These are phyloP conservation scores for Fusarium acutatum DNA, from an alignment of 2,329 filamentous ascomycete species.

Conservation along the genomic window DNA sequence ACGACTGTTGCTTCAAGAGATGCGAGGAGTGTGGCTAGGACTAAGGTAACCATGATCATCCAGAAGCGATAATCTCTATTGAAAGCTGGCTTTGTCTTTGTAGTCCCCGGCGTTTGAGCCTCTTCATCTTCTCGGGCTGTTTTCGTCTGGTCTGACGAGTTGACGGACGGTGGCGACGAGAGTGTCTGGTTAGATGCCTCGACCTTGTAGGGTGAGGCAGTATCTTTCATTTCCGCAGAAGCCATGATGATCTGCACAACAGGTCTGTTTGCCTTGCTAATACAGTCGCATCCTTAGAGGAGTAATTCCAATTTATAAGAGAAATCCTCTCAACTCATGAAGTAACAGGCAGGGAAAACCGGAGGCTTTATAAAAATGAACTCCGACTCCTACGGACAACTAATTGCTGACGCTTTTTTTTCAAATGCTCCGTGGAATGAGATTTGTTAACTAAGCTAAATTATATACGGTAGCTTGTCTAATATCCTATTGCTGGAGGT, in stretches of 20 bases:
- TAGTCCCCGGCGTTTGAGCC: not conserved
- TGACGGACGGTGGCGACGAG: not conserved
- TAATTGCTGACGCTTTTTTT: not conserved
- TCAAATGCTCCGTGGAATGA: not conserved
- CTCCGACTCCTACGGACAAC: not conserved
- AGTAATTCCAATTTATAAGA: not conserved
- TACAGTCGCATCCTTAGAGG: not conserved
- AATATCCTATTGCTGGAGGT: not conserved
- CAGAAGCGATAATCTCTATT: conserved; percentile 39
- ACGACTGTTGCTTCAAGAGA: conserved; percentile 40
- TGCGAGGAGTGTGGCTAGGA: conserved; percentile 31
- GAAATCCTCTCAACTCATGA: too few species aligned
- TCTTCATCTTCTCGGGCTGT: not conserved
- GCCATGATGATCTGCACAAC: not conserved
- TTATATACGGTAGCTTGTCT: not conserved
- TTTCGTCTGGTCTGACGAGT: not conserved
- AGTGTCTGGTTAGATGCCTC: not conserved
- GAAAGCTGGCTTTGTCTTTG: not conserved
- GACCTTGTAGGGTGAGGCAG: not conserved
- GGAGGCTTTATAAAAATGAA: not conserved
- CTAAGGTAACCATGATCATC: conserved; percentile 39
- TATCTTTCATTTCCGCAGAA: not conserved
- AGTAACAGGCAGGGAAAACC: rapidly evolving
- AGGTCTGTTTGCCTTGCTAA: rapidly evolving
- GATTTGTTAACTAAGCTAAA: not conserved